These are phyloP conservation scores for Pythium apleroticum DNA, from an alignment of 352 stramenopile species.

Conservation along the genomic window DNA sequence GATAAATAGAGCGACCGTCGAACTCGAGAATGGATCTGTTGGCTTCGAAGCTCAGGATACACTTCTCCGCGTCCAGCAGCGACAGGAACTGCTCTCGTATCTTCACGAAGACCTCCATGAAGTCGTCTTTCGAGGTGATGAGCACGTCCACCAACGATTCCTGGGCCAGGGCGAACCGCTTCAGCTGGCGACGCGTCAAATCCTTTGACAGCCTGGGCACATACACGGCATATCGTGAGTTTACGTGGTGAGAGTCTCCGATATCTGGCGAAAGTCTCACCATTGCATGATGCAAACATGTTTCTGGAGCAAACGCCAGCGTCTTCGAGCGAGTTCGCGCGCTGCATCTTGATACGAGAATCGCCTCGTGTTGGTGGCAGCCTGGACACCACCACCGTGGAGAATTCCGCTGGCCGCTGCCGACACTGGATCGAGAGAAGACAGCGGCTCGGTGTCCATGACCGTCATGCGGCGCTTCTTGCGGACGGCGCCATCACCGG, in stretches of 20 bases:
- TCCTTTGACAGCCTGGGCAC: conserved; percentile 48
- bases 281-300: conserved; percentile 67
- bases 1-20: conserved; percentile 50
- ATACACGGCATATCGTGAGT: background rate
- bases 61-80: conserved; percentile 62
- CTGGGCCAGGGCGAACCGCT: conserved; percentile 53
- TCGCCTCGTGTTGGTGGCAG: background rate
- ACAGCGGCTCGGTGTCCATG: conserved; percentile 4
- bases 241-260: background rate
- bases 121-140: conserved; percentile 42
- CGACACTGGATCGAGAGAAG: background rate
- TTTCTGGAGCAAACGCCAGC: conserved; percentile 59
- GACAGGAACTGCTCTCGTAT: conserved; percentile 65
- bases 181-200: conserved; percentile 39
- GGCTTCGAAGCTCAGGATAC: conserved; percentile 57
- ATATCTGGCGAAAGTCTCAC: conserved; percentile 20
- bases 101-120: conserved; percentile 53
- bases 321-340: conserved; percentile 37
- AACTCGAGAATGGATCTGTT: conserved; percentile 59
- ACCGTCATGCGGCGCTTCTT: conserved; percentile 25
- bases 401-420: background rate
- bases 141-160: conserved; percentile 50
- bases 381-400: background rate
- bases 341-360: conserved; percentile 25
- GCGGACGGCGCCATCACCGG: conserved; percentile 1